These are phyloP conservation scores for Boletellus deceptivus DNA, from an alignment of 1,284 basidiomycete genomes.

Conservation along the genomic window DNA sequence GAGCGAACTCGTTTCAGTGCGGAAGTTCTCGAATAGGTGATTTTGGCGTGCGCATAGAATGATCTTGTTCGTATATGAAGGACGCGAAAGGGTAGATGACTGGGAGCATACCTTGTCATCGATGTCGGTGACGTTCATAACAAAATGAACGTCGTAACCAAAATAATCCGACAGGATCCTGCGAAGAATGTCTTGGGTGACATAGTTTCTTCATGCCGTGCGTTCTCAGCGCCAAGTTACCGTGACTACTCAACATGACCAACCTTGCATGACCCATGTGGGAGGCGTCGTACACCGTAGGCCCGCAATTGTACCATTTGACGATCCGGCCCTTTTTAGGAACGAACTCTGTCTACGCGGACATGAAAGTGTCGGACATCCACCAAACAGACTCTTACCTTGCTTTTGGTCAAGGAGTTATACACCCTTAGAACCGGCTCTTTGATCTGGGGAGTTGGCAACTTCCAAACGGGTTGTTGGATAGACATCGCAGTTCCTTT, in stretches of 20 bases:
- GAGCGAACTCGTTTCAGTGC: constrained; percentile 54
- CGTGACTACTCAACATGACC: constrained; percentile 27
- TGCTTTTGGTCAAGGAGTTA: constrained; percentile 92
- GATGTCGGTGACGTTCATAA: constrained; percentile 99
- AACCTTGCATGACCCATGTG: constrained; percentile 99
- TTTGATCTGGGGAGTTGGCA: constrained; percentile 46
- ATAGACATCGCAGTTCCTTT: constrained; percentile 34
- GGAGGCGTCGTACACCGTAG: constrained; percentile 98
- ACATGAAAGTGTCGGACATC: constrained; percentile 7
- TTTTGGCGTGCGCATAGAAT: constrained; percentile 87
- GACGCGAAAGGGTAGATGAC: constrained; percentile 5
- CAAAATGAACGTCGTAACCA: constrained; percentile 96
- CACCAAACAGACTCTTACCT: constrained; percentile 51
- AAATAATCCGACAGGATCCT: constrained; percentile 96
- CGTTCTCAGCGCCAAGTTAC: constrained; percentile 14
- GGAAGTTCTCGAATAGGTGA: constrained; percentile 72
- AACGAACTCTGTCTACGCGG: constrained; percentile 67
- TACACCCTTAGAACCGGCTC: constrained; percentile 82
- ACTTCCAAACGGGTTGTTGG: constrained; percentile 55
- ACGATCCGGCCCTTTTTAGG: constrained; percentile 81
- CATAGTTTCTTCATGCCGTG: constrained; percentile 77
- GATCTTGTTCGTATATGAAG: constrained; percentile 55
- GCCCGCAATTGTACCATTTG: constrained; percentile 99
- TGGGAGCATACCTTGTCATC: constrained; percentile 86
- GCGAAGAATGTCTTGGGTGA: constrained; percentile 94